Evolutionary conservation across 2,329 filamentous ascomycete genomes (phyloP).

Genomic region (Trichoderma koningiopsis): DNA sequence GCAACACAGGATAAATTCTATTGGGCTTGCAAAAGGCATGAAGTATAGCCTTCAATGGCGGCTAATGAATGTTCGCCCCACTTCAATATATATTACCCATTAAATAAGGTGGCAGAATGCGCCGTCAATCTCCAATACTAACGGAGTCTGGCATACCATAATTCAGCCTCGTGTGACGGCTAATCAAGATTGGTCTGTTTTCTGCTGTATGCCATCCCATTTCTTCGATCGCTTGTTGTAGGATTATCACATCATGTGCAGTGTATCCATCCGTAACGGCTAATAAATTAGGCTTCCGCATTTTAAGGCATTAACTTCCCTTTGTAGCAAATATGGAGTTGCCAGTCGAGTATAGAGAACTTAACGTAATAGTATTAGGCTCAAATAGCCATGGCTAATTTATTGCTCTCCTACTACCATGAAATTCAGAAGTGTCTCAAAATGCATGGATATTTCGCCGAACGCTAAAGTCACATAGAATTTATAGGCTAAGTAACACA

Average conservation of each 20-base stretch:
- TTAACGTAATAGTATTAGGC: not conserved
- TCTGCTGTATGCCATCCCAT: not conserved
- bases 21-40: not conserved
- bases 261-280: not conserved
- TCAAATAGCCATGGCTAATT: not conserved
- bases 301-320: not conserved
- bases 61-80: conserved; percentile 13
- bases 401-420: not conserved
- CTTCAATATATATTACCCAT: conserved; percentile 4
- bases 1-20: conserved; percentile 7
- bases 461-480: not conserved
- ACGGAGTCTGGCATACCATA: not conserved
- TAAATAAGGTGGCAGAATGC: conserved; percentile 14
- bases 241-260: not conserved
- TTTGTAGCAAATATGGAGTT: not conserved
- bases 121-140: not conserved
- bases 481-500: not conserved
- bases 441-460: not conserved
- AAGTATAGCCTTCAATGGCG: conserved; percentile 18
- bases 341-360: not conserved
- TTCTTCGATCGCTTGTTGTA: not conserved
- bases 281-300: not conserved
- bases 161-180: conserved; percentile 9
- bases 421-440: not conserved
- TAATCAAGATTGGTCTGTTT: not conserved